Conservation (phyloP, 768 basidiomycete species). For the Roridomyces roridus region DNA sequence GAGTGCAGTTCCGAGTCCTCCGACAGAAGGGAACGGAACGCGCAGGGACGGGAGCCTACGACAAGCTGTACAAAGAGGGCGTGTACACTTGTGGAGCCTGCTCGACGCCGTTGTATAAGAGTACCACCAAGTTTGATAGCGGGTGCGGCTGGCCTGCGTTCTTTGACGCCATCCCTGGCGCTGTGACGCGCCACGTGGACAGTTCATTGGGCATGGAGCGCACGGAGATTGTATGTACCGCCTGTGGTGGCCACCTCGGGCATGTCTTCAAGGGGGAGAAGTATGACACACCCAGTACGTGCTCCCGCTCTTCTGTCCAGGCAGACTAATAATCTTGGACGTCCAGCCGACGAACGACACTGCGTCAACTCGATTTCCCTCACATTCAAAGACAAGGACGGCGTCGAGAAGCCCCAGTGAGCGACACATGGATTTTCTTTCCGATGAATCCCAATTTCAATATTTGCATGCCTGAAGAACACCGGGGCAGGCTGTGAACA, state of each 20-base stretch:
- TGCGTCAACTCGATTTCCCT: constrained; percentile 92
- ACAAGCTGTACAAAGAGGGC: constrained; percentile 69
- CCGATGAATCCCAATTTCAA: no score
- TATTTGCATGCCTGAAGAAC: background rate
- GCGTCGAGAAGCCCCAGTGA: constrained; percentile 24
- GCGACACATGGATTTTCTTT: background rate
- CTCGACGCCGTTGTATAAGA: constrained; percentile 84
- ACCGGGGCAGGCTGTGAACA: no score
- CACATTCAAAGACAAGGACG: constrained; percentile 66
- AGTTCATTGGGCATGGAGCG: constrained; percentile 66
- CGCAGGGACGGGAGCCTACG: constrained; percentile 80
- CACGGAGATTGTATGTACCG: constrained; percentile 88
- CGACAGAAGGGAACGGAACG: constrained; percentile 88
- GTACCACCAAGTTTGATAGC: constrained; percentile 88
- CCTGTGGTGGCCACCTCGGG: constrained; percentile 92
- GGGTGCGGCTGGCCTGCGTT: constrained; percentile 99
- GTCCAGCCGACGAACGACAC: constrained; percentile 87
- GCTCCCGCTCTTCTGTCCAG: background rate
- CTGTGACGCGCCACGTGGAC: constrained; percentile 83
- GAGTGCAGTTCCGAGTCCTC: constrained; percentile 83
- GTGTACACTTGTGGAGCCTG: constrained; percentile 84
- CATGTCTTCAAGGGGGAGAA: constrained; percentile 97
- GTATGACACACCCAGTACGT: constrained; percentile 77
- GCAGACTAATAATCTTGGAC: background rate
- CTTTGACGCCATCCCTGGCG: constrained; percentile 93